Conservation (phyloP, 1,284 basidiomycete genomes). For the Lentinula novae-zelandiae region DNA sequence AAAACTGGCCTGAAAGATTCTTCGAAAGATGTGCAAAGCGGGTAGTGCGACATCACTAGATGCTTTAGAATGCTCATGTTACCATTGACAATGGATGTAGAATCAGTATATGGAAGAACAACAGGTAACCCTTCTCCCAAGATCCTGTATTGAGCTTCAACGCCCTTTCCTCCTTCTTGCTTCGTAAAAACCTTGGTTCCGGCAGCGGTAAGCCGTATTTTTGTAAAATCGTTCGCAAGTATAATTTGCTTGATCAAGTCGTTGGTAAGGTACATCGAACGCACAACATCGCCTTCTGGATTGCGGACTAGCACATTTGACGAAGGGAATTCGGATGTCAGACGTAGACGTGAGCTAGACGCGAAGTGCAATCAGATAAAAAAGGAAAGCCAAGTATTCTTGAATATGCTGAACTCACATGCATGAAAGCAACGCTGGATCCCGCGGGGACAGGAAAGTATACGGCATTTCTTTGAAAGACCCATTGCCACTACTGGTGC, state of each 20-base stretch:
- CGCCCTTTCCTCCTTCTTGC: conserved; percentile 56
- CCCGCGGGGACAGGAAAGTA: conserved; percentile 70
- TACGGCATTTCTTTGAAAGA: conserved; percentile 91
- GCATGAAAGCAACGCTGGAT: conserved; percentile 69
- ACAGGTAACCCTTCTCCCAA: conserved; percentile 85
- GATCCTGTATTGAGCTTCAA: conserved; percentile 69
- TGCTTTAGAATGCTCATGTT: conserved; percentile 60
- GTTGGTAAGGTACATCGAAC: conserved; percentile 90
- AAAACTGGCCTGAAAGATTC: conserved; percentile 53
- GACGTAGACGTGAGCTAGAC: conserved; percentile 67
- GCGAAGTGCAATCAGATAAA: background rate
- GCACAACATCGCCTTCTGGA: conserved; percentile 71
- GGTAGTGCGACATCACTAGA: conserved; percentile 77
- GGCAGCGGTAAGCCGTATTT: conserved; percentile 84
- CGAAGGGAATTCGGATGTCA: conserved; percentile 73
- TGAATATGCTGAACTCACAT: conserved; percentile 43
- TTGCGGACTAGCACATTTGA: conserved; percentile 86
- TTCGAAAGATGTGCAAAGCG: conserved; percentile 61
- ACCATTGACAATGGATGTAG: conserved; percentile 58
- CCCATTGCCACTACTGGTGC: conserved; percentile 22
- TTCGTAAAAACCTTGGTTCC: conserved; percentile 85
- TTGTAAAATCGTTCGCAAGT: conserved; percentile 79
- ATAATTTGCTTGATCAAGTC: conserved; percentile 80
- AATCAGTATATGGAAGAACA: conserved; percentile 76
- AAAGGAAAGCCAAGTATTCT: background rate